Evolutionary conservation across 768 basidiomycete genomes (phyloP), one percentile per base, ranked within the genome.

Genomic region (Hygrophoropsis aurantiaca): DNA sequence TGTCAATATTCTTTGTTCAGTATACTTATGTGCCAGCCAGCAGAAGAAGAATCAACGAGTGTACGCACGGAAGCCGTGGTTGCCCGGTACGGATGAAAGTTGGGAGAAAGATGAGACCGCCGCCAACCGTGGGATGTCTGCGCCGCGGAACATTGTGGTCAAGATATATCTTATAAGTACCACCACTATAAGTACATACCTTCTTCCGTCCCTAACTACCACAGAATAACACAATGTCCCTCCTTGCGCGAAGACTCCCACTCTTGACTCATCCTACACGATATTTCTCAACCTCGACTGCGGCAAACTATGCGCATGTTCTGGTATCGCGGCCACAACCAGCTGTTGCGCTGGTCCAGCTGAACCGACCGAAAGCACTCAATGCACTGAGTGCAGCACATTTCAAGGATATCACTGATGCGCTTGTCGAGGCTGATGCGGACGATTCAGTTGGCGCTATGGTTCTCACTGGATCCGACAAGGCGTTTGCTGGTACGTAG

Each of bases 391-490:
- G 77, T 57, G 79, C 82, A 19, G 83, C 87, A 5, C 75, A 97
- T 48, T 87, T 97, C 64, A 67, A 68, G 11, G 90, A 94, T 63
- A 75, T 98, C 37, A 91, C 94, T 59, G 71, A 78, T 21, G 92
- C 92, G 5, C 65, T 97, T 38, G 74, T 69, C 32, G 78, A 80
- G 25, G 81, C 84, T 2, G 90, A 94, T 49, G 68, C 62, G 13
- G 93, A 97, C 61, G 74, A 78, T 25, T 67, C 70, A 5, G 71
- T 94, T 27, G 83, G 90, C 37, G 91, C 92, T 5, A 80, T 97
- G 59, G 93, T 99, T 11, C 65, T 99, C 44, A 98, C 95, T 1
- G 95, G 95, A 2, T 90, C 87, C 21, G 90, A 90, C 52, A 87
- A 77, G 66, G 94, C 92, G 3, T 99, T 99, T 64, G 95, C 95